These are phyloP conservation scores for Gnaphalium uliginosum DNA, from an alignment of 129 eudicot genomes.

Conservation along the genomic window DNA sequence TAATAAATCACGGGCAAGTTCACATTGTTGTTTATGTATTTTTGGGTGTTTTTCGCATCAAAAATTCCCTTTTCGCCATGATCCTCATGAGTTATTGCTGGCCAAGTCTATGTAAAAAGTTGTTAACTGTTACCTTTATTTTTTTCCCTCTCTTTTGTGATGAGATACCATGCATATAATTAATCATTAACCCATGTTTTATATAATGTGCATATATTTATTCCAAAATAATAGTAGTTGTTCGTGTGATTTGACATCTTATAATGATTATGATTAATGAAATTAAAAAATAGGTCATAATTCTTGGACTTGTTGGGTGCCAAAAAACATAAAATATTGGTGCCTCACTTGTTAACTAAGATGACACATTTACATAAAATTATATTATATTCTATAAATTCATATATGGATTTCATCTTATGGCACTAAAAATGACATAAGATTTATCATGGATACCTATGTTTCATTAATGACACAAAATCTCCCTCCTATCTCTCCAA, in stretches of 20 bases:
- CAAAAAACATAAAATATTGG: constrained; percentile 26
- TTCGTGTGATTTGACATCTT: constrained; percentile 27
- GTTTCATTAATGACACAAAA: constrained; percentile 12
- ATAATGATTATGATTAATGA: constrained; percentile 19
- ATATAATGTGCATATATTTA: constrained; percentile 3
- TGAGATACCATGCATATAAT: constrained; percentile 8
- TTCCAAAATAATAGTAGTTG: neutral
- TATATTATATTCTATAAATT: neutral
- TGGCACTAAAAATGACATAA: constrained; percentile 10
- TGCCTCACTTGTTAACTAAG: constrained; percentile 28
- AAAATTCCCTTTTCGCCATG: neutral
- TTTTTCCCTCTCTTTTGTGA: neutral
- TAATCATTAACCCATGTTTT: constrained; percentile 15
- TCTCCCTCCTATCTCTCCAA: neutral
- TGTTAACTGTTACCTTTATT: neutral
- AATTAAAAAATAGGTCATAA: neutral
- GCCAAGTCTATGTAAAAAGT: neutral
- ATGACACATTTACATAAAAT: constrained; percentile 24
- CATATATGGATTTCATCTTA: neutral
- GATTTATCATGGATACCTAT: neutral
- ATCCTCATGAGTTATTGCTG: neutral
- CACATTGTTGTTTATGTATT: too few species aligned
- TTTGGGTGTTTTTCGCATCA: neutral
- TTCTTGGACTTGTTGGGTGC: constrained; percentile 29
- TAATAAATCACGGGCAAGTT: too few species aligned